Base-by-base conservation (phyloP, 306 rosid genomes). In the Prunus armeniaca region DNA sequence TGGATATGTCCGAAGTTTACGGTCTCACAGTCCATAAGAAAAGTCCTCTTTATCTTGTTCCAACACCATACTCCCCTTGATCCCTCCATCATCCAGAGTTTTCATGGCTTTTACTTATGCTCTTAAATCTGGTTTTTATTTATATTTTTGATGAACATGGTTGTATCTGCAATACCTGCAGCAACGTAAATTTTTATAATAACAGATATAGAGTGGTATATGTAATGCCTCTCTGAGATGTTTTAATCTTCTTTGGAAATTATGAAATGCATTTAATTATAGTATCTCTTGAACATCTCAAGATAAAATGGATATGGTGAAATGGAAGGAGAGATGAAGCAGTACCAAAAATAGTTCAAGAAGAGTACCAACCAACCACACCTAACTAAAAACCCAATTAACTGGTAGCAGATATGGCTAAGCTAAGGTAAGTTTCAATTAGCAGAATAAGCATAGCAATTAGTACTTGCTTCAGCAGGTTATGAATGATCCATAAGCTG, bases 21-120 rank as follows among this genome's bases (percentile, higher is more conserved):
- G 88, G 81, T 9, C 11, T 78, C 4, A 76, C 67, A n/a, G 60
- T 80, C 3, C 28, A 2, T 8, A 87, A 70, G 81, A 85, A 78
- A 74, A 14, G 10, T 14, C 86, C 87, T 24, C 80, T 87, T 55
- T 22, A 24, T 34, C 79, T 87, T 69, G 6, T 61, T 51, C 86
- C 89, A 18, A 3, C 74, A 20, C 71, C 72, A 67, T 18, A 27
- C 69, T 67, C 55, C 12, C 54, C 71, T 12, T 67, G 28, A 43
- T 43, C 34, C 34, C 9, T 38, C 43, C 9, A 38, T 38, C 43
- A 38, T 38, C 43, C 43, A 6, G 43, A 38, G 43, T 38, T 38
- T 38, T 38, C 9, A 38, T 38, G 43, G 43, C 43, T 38, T 7
- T 38, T 38, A 38, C 43, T 38, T 38, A 7, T 1, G 43, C 43